Base-by-base conservation (phyloP, 805 yeast species). In the Saccharomycopsis babjevae region DNA sequence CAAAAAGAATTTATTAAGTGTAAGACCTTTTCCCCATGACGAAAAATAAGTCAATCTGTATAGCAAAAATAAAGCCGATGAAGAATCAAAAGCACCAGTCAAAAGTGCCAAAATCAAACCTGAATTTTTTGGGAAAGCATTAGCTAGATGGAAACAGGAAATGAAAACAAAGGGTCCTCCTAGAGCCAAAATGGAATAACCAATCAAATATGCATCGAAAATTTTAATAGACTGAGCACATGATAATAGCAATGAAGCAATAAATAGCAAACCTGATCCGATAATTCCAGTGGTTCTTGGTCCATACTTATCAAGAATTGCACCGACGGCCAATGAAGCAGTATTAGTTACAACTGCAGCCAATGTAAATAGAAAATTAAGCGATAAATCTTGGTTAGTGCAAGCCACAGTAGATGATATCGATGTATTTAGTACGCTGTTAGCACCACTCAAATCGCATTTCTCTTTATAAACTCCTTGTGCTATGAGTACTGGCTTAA, bases 91-190 rank as follows among this genome's bases (percentile, higher is more conserved):
- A 0, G 97, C 91, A n/a, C 97, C 97, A 0, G 97, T 89, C 57
- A 92, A 74, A 18, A 89, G 72, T 0, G 97, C 96, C 66, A 91
- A 74, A 22, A 91, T 78, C 55, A 88, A 79, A 0, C 97, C 97
- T 3, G 96, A 86, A 67, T 82, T 83, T 50, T 81, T 80, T 1
- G 97, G 97, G 73, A 91, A 89, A 32, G 88, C 81, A 70, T 91
- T 92, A 6, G 97, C 88, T 70, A 92, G 77, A 69, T 92, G 97
- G 79, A 92, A 91, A 64, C 90, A 83, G 18, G 96, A 86, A 61
- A 93, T 91, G 70, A 89, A 92, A 22, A 88, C 92, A 74, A 92
- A 91, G 10, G 98, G 98, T 4, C 98, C 97, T 6, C 96, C 97
- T 61, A 90, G 76, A 0, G 97, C 97, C 28, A 92, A 75, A 16